phyloP scores from a whole-genome alignment of 1,139 yeast species.

The Meyerozyma carpophila region DNA sequence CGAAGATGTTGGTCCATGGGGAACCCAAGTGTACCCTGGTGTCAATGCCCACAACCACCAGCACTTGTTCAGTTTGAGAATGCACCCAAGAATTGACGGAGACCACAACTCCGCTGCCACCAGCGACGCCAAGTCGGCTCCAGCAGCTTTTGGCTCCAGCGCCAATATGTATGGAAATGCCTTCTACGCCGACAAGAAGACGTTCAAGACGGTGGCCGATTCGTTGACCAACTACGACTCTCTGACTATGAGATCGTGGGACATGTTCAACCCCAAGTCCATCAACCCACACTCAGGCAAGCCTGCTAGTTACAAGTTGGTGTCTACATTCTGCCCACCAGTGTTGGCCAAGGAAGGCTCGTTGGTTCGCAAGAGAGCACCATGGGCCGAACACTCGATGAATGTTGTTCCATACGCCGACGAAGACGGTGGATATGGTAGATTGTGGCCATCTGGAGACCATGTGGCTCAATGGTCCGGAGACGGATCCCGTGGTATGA shows the following conservation, averaged over 20 bases:
- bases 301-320: slow-evolving; percentile 73
- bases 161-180: slow-evolving; percentile 73
- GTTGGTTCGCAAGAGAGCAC: slow-evolving; percentile 73
- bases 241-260: slow-evolving; percentile 70
- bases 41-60: slow-evolving; percentile 85
- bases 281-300: slow-evolving; percentile 66
- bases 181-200: slow-evolving; percentile 57
- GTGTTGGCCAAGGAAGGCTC: slow-evolving; percentile 71
- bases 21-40: slow-evolving; percentile 73
- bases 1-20: slow-evolving; percentile 70
- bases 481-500: slow-evolving; percentile 65
- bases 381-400: slow-evolving; percentile 66
- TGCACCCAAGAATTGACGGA: slow-evolving; percentile 79
- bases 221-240: slow-evolving; percentile 61
- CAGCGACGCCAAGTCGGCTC: slow-evolving; percentile 59
- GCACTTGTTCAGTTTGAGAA: slow-evolving; percentile 73
- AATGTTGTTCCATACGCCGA: slow-evolving; percentile 68
- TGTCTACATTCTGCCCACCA: slow-evolving; percentile 71
- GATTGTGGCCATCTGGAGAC: slow-evolving; percentile 74
- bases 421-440: slow-evolving; percentile 44
- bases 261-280: slow-evolving; percentile 65
- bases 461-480: slow-evolving; percentile 80
- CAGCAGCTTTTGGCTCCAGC: slow-evolving; percentile 56
- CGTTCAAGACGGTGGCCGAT: slow-evolving; percentile 63
- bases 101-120: slow-evolving; percentile 69